phyloP scores from a whole-genome alignment of 2,329 filamentous ascomycete species.

The Akanthomyces muscarius region DNA sequence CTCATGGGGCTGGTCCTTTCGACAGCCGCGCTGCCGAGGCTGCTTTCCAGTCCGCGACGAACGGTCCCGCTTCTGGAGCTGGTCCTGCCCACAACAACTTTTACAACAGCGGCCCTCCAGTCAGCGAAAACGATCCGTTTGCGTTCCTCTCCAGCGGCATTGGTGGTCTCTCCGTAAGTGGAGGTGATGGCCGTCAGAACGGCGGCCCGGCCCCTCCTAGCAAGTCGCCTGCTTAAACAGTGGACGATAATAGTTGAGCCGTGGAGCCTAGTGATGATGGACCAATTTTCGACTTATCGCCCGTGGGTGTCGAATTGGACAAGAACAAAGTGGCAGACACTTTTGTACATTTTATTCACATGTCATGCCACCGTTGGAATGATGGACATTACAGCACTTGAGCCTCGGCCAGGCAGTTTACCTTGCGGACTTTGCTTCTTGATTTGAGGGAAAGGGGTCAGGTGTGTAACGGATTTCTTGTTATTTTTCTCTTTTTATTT shows the following conservation, averaged over 20 bases:
- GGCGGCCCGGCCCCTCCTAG: slow-evolving; percentile 52
- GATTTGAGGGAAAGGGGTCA: slow-evolving; percentile 36
- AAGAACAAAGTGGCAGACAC: slow-evolving; percentile 1
- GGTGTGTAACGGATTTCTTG: slow-evolving; percentile 32
- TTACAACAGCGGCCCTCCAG: slow-evolving; percentile 53
- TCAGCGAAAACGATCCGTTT: slow-evolving; percentile 70
- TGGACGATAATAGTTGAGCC: not conserved
- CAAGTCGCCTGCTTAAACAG: slow-evolving; percentile 55
- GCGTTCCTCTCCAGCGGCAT: slow-evolving; percentile 75
- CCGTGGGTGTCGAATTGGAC: slow-evolving; percentile 8
- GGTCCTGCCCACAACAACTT: slow-evolving; percentile 63
- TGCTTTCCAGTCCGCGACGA: slow-evolving; percentile 85
- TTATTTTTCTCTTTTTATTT: slow-evolving; percentile 23
- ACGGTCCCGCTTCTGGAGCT: slow-evolving; percentile 67
- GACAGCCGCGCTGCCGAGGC: slow-evolving; percentile 92
- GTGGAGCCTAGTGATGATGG: not conserved
- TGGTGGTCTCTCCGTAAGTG: slow-evolving; percentile 66
- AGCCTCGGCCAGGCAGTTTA: slow-evolving; percentile 20
- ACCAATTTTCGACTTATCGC: not conserved
- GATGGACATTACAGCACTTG: slow-evolving; percentile 32
- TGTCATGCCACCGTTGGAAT: slow-evolving; percentile 33
- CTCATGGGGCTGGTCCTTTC: slow-evolving; percentile 82
- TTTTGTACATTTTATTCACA: slow-evolving; percentile 11
- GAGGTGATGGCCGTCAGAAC: slow-evolving; percentile 60
- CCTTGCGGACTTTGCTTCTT: slow-evolving; percentile 40